These are phyloP conservation scores for Malassezia sympodialis DNA, from an alignment of 1,284 basidiomycete species.

Conservation along the genomic window DNA sequence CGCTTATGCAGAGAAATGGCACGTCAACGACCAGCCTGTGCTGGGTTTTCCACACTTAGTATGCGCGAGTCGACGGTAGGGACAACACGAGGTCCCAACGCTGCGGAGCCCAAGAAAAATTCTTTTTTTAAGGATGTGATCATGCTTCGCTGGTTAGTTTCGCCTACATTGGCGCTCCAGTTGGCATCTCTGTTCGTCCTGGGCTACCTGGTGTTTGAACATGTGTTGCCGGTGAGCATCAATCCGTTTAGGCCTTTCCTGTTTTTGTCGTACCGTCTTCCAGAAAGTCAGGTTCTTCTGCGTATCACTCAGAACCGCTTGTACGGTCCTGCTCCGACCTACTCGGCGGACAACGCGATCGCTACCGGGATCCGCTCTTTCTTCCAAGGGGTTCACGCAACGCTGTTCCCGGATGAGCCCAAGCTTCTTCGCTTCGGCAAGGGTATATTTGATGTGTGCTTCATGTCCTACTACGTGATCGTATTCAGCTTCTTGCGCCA, in stretches of 20 bases:
- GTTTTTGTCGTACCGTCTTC: slow-evolving; percentile 61
- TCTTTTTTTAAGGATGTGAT: slow-evolving; percentile 1
- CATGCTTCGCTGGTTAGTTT: slow-evolving; percentile 34
- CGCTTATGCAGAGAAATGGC: neutral
- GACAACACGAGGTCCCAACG: neutral
- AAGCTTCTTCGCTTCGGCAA: slow-evolving; percentile 32
- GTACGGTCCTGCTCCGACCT: slow-evolving; percentile 9
- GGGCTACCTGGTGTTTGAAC: slow-evolving; percentile 63
- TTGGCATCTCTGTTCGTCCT: slow-evolving; percentile 63
- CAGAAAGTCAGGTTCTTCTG: slow-evolving; percentile 53
- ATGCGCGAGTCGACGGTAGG: neutral
- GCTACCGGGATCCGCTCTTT: slow-evolving; percentile 16
- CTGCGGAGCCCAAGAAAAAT: neutral
- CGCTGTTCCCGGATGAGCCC: slow-evolving; percentile 21
- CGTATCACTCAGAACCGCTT: slow-evolving; percentile 27
- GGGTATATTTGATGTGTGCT: slow-evolving; percentile 59
- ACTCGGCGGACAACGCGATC: slow-evolving; percentile 8
- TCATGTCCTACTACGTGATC: slow-evolving; percentile 76
- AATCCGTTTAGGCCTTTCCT: slow-evolving; percentile 73
- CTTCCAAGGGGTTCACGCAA: slow-evolving; percentile 17
- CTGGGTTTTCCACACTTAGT: neutral
- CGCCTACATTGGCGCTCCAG: slow-evolving; percentile 29
- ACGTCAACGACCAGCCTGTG: neutral
- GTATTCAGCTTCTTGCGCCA: slow-evolving; percentile 88
- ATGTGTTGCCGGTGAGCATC: slow-evolving; percentile 52